Evolutionary conservation across 257 asterid species (phyloP), one percentile per base, ranked within the genome.

Genomic region (Salvia rosmarinus): DNA sequence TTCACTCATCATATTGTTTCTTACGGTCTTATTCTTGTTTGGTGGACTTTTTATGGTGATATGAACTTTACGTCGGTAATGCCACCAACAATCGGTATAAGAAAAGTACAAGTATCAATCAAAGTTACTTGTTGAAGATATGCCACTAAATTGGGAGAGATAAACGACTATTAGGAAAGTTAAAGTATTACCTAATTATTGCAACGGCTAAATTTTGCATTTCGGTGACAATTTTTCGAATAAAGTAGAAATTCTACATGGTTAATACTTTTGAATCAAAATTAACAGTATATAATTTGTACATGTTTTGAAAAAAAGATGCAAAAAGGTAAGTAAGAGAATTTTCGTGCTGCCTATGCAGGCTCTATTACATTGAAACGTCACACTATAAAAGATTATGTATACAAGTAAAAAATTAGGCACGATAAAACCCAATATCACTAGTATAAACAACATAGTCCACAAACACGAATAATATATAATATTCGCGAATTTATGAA

Each of bases 201-300:
- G n/a, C 9, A 52, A 52, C 59, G 59, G 59, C 59, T 52, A 52
- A 0, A 52, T 52, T 52, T 47, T n/a, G n/a, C n/a, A n/a, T n/a
- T n/a, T n/a, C n/a, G n/a, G n/a, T n/a, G n/a, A n/a, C n/a, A n/a
- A n/a, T n/a, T n/a, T n/a, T n/a, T n/a, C n/a, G n/a, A n/a, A n/a
- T n/a, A n/a, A n/a, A n/a, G n/a, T n/a, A n/a, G n/a, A n/a, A n/a
- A n/a, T n/a, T n/a, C n/a, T n/a, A n/a, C n/a, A n/a, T n/a, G n/a
- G n/a, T n/a, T n/a, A n/a, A n/a, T n/a, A n/a, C n/a, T n/a, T n/a
- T n/a, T n/a, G n/a, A n/a, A n/a, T n/a, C n/a, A n/a, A n/a, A n/a
- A n/a, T n/a, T n/a, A n/a, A n/a, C n/a, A n/a, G n/a, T n/a, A n/a
- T n/a, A n/a, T n/a, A n/a, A n/a, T n/a, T n/a, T n/a, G n/a, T n/a